Percentiles rank a stretch among this genome's conserved stretches.
These are phyloP conservation scores for Neurospora sp. DNA, from an alignment of 495 filamentous ascomycete genomes.

Conservation along the genomic window DNA sequence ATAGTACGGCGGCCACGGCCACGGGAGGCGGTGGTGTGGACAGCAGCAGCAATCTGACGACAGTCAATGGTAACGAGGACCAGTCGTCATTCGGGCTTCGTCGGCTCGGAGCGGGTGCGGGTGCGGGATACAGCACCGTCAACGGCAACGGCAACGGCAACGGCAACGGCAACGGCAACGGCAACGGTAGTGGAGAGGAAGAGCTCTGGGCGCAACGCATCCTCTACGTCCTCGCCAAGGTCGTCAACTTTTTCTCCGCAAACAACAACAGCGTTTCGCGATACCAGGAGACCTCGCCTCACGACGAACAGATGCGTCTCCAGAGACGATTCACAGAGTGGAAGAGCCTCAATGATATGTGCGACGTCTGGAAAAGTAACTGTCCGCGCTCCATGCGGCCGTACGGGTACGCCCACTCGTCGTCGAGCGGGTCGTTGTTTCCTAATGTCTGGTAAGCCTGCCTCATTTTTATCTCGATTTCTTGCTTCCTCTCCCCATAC, in stretches of 20 bases:
- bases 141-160: slow-evolving; percentile 46
- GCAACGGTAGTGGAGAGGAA: slow-evolving; percentile 56
- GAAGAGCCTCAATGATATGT: slow-evolving; percentile 61
- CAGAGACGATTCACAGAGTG: slow-evolving; percentile 66
- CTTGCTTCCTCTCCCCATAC: neutral
- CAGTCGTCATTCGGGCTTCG: slow-evolving; percentile 57
- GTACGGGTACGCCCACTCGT: slow-evolving; percentile 64
- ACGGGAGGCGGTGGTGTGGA: neutral
- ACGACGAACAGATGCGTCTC: slow-evolving; percentile 51
- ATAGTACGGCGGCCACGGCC: neutral
- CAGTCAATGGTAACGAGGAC: slow-evolving; percentile 43
- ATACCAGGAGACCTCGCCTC: slow-evolving; percentile 47
- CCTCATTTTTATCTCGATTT: neutral
- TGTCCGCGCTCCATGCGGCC: slow-evolving; percentile 82
- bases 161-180: slow-evolving; percentile 35
- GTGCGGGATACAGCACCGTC: slow-evolving; percentile 24
- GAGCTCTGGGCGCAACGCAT: slow-evolving; percentile 90
- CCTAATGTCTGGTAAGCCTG: slow-evolving; percentile 71
- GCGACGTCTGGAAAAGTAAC: slow-evolving; percentile 68
- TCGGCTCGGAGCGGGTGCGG: slow-evolving; percentile 43
- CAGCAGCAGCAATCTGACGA: slow-evolving; percentile 5
- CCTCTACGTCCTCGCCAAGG: slow-evolving; percentile 81
- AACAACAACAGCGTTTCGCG: slow-evolving; percentile 38
- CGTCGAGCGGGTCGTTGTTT: slow-evolving; percentile 59
- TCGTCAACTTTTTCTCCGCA: slow-evolving; percentile 65